phyloP scores from a whole-genome alignment of 768 basidiomycete species.

The Mycena metata region DNA sequence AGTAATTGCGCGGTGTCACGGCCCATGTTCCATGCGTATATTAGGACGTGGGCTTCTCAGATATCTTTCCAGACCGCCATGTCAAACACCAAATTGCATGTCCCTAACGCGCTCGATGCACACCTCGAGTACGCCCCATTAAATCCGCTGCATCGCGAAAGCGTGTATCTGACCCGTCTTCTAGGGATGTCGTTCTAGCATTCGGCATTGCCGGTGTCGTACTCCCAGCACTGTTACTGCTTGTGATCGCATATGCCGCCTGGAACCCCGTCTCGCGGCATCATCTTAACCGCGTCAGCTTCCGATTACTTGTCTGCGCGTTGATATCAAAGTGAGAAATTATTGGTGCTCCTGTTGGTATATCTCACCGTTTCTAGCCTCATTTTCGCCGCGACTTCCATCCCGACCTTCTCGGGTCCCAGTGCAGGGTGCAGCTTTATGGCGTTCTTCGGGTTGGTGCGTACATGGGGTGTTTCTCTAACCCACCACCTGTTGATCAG shows the following conservation, averaged over 20 bases:
- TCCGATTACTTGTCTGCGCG: conserved; percentile 9
- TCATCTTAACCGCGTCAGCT: no score
- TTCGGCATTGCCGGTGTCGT: conserved; percentile 11
- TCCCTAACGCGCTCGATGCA: not conserved
- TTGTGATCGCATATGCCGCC: conserved; percentile 8
- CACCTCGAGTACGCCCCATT: not conserved
- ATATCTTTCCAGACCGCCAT: not conserved
- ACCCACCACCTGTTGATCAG: not conserved
- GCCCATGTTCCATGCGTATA: no score
- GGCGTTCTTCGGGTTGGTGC: conserved; percentile 23
- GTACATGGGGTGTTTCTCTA: not conserved
- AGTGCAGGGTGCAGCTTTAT: conserved; percentile 19
- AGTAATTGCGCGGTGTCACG: no score
- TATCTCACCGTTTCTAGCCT: no score
- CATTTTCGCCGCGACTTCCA: no score
- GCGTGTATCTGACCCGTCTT: not conserved
- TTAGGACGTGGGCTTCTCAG: no score
- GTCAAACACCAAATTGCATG: conserved; percentile 1
- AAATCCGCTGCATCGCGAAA: not conserved
- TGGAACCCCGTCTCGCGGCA: conserved; percentile 20
- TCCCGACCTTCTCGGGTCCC: no score
- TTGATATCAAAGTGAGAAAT: conserved; percentile 24
- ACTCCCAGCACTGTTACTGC: conserved; percentile 1
- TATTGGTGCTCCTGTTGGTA: no score
- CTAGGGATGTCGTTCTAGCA: conserved; percentile 4